Percentiles rank a stretch among this genome's conserved stretches.
These are phyloP conservation scores for Glycine soja DNA, from an alignment of 306 rosid species.

Conservation along the genomic window DNA sequence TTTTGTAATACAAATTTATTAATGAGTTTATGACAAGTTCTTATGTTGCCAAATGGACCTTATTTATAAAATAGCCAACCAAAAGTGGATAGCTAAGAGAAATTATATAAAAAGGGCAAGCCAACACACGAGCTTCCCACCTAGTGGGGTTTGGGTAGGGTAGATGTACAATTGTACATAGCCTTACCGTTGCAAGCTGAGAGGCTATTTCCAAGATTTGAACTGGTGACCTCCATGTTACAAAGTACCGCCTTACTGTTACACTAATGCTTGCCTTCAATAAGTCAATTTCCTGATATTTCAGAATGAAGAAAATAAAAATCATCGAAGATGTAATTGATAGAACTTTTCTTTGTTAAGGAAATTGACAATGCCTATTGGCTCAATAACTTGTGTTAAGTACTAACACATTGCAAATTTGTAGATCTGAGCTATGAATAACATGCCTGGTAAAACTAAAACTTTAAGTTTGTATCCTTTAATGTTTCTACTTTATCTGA, in stretches of 20 bases:
- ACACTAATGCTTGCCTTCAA: background rate
- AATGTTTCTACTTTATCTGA: conserved; percentile 30
- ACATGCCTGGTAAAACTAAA: conserved; percentile 22
- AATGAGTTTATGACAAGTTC: conserved; percentile 26
- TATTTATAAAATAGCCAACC: conserved; percentile 16
- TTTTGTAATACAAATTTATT: conserved; percentile 31
- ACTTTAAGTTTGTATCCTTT: conserved; percentile 32
- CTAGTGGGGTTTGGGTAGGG: background rate
- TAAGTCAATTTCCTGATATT: background rate
- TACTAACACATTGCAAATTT: background rate
- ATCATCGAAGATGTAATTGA: conserved; percentile 18
- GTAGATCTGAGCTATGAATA: conserved; percentile 20
- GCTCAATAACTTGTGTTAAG: conserved; percentile 17
- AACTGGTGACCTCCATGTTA: background rate
- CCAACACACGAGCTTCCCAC: background rate
- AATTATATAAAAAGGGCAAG: conserved; percentile 10
- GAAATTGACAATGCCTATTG: background rate
- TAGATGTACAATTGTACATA: background rate
- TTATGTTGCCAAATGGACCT: conserved; percentile 28
- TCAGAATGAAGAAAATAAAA: conserved; percentile 32
- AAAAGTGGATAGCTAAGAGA: conserved; percentile 27
- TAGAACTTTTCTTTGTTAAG: conserved; percentile 9
- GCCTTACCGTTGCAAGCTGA: background rate
- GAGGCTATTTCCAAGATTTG: background rate
- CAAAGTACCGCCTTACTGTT: background rate